These are phyloP conservation scores for Tephrocybe rancida DNA, from an alignment of 768 basidiomycete species.

Conservation along the genomic window DNA sequence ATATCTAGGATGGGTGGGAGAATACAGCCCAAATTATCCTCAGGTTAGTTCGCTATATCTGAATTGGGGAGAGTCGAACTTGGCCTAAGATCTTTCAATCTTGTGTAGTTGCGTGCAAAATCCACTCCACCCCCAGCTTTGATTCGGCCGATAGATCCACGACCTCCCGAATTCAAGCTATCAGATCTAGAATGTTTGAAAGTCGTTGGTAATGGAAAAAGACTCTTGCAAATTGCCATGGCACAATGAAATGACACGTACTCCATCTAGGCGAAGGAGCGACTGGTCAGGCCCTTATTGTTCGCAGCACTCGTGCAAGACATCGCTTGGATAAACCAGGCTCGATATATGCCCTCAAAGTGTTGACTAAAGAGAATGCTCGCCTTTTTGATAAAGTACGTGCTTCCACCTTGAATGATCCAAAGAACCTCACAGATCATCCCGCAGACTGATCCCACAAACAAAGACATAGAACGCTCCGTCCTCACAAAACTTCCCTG, in stretches of 20 bases:
- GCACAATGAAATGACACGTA: no score
- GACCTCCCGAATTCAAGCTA: conserved; percentile 36
- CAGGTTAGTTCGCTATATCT: background rate
- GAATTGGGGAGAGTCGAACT: background rate
- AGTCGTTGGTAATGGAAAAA: conserved; percentile 34
- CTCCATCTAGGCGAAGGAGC: conserved; percentile 44
- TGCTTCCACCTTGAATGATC: background rate
- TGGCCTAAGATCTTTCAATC: background rate
- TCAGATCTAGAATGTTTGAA: conserved; percentile 44
- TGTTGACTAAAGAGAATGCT: conserved; percentile 35
- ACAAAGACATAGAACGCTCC: conserved; percentile 43
- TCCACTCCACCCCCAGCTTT: conserved; percentile 6
- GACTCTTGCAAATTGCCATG: background rate
- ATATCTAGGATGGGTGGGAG: background rate
- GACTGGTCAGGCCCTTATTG: conserved; percentile 45
- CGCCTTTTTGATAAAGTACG: conserved; percentile 26
- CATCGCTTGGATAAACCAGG: conserved; percentile 36
- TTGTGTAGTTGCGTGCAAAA: conserved; percentile 7
- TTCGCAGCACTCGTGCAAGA: conserved; percentile 28
- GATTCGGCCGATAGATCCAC: conserved; percentile 31
- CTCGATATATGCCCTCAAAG: conserved; percentile 50
- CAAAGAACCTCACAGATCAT: background rate
- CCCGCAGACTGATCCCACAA: conserved; percentile 24
- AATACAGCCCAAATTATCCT: background rate
- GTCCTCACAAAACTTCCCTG: conserved; percentile 45